Percentiles rank a stretch among this genome's conserved stretches.
Conservation (phyloP, 2,329 filamentous ascomycete genomes). For the Fusarium solani-melongenae region DNA sequence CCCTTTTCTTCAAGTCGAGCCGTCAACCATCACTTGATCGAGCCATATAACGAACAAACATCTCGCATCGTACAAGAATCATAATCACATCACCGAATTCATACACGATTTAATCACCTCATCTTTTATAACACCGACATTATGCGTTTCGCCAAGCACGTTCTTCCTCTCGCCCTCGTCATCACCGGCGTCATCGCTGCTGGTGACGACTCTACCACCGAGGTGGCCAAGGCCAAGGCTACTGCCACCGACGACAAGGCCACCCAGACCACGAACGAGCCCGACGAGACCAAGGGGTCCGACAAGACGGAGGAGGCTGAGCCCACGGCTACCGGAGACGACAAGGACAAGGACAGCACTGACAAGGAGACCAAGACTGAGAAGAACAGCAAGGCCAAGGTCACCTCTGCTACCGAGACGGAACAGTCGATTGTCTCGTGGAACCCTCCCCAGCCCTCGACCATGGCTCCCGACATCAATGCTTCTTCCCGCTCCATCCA, state of each 20-base stretch:
- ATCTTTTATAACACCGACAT: slow-evolving; percentile 11
- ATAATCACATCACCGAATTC: not conserved
- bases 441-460: slow-evolving; percentile 30
- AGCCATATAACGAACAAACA: not conserved
- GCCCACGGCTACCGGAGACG: slow-evolving; percentile 19
- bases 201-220: slow-evolving; percentile 25
- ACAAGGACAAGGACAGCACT: slow-evolving; percentile 8
- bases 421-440: slow-evolving; percentile 32
- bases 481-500: slow-evolving; percentile 21
- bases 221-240: slow-evolving; percentile 24
- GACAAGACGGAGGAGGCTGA: slow-evolving; percentile 17
- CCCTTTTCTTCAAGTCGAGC: slow-evolving; percentile 9
- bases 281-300: slow-evolving; percentile 8
- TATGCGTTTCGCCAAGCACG: slow-evolving; percentile 43
- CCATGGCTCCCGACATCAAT: slow-evolving; percentile 40
- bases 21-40: not conserved
- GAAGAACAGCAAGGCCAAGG: slow-evolving; percentile 14
- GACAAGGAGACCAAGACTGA: not conserved
- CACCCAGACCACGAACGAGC: slow-evolving; percentile 25
- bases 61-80: not conserved
- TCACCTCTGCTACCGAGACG: slow-evolving; percentile 19
- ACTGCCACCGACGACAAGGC: slow-evolving; percentile 23
- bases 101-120: not conserved
- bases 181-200: slow-evolving; percentile 36
- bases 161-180: slow-evolving; percentile 40